Conservation (phyloP, 2,329 filamentous ascomycete species). For the Phyllosticta citrichinensis region DNA sequence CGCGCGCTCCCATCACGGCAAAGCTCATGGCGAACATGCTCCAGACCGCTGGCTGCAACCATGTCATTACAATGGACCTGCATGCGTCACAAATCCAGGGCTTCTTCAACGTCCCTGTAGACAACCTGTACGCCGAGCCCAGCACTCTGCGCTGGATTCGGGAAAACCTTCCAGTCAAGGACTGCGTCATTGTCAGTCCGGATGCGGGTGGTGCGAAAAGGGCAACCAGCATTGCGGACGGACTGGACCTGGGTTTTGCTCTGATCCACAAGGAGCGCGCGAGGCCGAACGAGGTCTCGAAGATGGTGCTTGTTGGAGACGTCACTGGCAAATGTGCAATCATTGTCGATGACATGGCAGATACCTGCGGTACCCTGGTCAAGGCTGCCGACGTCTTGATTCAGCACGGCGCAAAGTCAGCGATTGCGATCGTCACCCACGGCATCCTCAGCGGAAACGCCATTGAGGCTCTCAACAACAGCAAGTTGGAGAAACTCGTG, state of each 20-base stretch:
- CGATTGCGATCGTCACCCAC: slow-evolving; percentile 92
- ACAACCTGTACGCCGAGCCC: slow-evolving; percentile 87
- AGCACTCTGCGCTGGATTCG: slow-evolving; percentile 86
- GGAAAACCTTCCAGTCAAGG: slow-evolving; percentile 69
- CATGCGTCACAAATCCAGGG: slow-evolving; percentile 91
- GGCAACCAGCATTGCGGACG: slow-evolving; percentile 88
- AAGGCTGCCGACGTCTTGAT: slow-evolving; percentile 88
- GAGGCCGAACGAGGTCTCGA: slow-evolving; percentile 79
- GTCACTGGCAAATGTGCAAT: slow-evolving; percentile 88
- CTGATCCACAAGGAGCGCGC: slow-evolving; percentile 95
- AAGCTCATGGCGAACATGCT: slow-evolving; percentile 97
- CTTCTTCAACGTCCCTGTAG: slow-evolving; percentile 79
- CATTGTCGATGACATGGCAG: slow-evolving; percentile 95
- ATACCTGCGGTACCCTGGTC: slow-evolving; percentile 79
- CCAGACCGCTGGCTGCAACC: slow-evolving; percentile 84
- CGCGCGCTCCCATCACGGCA: slow-evolving; percentile 88
- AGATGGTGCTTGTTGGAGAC: slow-evolving; percentile 93
- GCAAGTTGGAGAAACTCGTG: slow-evolving; percentile 66
- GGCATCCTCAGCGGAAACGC: slow-evolving; percentile 83
- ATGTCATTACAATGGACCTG: slow-evolving; percentile 93
- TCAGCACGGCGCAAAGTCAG: slow-evolving; percentile 74
- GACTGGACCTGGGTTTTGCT: slow-evolving; percentile 80
- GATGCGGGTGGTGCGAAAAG: slow-evolving; percentile 92
- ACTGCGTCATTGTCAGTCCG: slow-evolving; percentile 88
- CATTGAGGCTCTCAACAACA: slow-evolving; percentile 74